These are phyloP conservation scores for Triglochin maritima DNA, from an alignment of 106 monocot species.

Conservation along the genomic window DNA sequence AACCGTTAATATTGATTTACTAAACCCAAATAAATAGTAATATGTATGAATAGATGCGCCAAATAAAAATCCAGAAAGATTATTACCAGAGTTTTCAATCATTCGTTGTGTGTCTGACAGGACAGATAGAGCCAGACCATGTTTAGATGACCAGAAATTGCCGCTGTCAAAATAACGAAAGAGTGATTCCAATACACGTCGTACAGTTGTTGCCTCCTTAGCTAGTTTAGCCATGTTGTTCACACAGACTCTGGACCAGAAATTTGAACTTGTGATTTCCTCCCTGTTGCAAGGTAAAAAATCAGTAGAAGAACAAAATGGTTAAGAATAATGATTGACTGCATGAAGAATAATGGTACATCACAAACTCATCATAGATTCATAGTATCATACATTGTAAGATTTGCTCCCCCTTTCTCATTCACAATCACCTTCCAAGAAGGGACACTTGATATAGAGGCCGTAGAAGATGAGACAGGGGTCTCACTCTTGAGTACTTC, in stretches of 20 bases:
- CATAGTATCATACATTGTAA: slow-evolving; percentile 34
- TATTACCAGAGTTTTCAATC: slow-evolving; percentile 71
- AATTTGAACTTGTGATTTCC: slow-evolving; percentile 47
- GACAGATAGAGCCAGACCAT: slow-evolving; percentile 59
- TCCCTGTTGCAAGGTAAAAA: slow-evolving; percentile 33
- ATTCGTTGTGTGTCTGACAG: slow-evolving; percentile 53
- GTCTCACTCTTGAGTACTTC: slow-evolving; percentile 72
- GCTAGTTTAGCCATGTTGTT: slow-evolving; percentile 86
- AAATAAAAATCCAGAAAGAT: background rate
- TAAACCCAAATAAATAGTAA: no score
- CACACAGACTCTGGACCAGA: slow-evolving; percentile 87
- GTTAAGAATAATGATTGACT: background rate
- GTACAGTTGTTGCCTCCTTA: slow-evolving; percentile 78
- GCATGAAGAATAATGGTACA: no score
- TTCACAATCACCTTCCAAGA: slow-evolving; percentile 69
- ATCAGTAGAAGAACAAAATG: slow-evolving; percentile 1
- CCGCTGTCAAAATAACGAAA: slow-evolving; percentile 80
- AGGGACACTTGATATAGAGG: slow-evolving; percentile 37
- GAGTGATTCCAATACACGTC: slow-evolving; percentile 64
- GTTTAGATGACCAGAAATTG: slow-evolving; percentile 52
- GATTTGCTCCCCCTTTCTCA: slow-evolving; percentile 42
- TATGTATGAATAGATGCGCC: no score
- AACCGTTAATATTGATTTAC: background rate
- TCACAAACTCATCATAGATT: no score
- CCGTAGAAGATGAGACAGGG: slow-evolving; percentile 26